Evolutionary conservation across 2,329 filamentous ascomycete genomes (phyloP), one percentile per base, ranked within the genome.

Genomic region (Sporothrix inflata): DNA sequence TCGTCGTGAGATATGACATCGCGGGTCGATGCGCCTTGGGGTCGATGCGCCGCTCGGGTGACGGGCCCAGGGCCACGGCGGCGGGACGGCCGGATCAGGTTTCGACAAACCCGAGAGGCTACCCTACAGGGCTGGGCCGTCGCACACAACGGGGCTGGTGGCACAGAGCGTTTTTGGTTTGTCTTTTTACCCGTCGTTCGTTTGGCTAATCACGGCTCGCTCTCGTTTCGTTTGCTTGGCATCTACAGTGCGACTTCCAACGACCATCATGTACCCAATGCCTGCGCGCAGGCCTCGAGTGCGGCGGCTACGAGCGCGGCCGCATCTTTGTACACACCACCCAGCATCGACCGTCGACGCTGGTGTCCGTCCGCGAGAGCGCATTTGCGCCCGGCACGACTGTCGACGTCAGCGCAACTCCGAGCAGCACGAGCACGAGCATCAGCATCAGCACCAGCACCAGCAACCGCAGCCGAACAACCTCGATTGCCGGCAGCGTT

Each of bases 261-360:
- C 73, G 76, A n/a, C 76, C 76, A 12, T 69, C 73, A 11, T 77
- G 76, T 21, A 68, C 71, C n/a, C 76, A 77, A 49, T 77, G 76
- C 61, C 67, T 66, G 16, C 74, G 74, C n/a, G 74, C 73, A 16
- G 73, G 74, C 63, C 24, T 76, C n/a, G 68, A 74, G 21, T 77
- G 75, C 45, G 75, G 75, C 57, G 76, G 76, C 14, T 77, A 77
- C 49, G 76, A 77, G 47, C 75, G 76, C 42, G 72, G 73, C 21
- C 76, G 74, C 61, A 77, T 77, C 51, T 77, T 77, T 69, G 72
- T 76, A 27, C 73, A 77, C 69, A 71, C 75, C 24, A 76, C 74
- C 4, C 72, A 74, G 57, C 49, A 63, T 3, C 42, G 45, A n/a
- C 71, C 42, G 12, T 72, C 71, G 1, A 19, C 42, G 11, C 34